Evolutionary conservation across 306 rosid genomes (phyloP), one percentile per base, ranked within the genome.

Genomic region (Dalbergia cultrata): DNA sequence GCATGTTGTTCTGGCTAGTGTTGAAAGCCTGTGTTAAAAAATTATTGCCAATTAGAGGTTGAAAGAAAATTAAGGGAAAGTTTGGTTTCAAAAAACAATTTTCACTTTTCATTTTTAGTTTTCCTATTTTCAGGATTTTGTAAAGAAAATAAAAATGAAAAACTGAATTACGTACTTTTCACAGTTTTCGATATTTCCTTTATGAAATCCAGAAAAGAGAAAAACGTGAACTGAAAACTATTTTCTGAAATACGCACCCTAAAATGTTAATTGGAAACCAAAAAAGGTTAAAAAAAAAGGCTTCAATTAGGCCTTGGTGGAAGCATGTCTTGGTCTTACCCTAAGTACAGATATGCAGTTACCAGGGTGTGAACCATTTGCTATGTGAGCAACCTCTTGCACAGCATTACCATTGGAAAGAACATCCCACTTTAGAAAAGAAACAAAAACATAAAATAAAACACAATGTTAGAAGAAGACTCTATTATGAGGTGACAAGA

Each of bases 341-440:
- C 99, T 79, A 8, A 95, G 97, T 61, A 95, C 92, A 50, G 99
- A 93, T 49, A 95, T 93, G 89, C 93, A 89, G 84, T 95, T 95
- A 21, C 99, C 99, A 11, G 93, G 97, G 76, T 91, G 94, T 6
- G 97, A 86, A 39, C 99, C 99, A 70, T 93, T 95, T 60, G 97
- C 95, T 59, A 95, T 95, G 72, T 93, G 98, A 13, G 99, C 99
- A 72, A 95, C 97, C 77, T 93, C 99, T 89, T 93, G 91, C 56
- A 93, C 92, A 43, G 90, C 89, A 88, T 90, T 91, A 19, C 96
- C 97, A 73, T 87, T 87, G 13, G 95, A 95, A 31, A 95, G 99
- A 34, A 95, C 98, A 87, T 95, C 99, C 99, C 99, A 95, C 99
- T 95, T 59, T 2, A 66, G 44, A 62, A 33, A 17, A 8, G 16